Percentiles rank a stretch among this genome's conserved stretches.
Evolutionary conservation across 208 protist species (phyloP).

Genomic region (Trypanosoma brucei): DNA sequence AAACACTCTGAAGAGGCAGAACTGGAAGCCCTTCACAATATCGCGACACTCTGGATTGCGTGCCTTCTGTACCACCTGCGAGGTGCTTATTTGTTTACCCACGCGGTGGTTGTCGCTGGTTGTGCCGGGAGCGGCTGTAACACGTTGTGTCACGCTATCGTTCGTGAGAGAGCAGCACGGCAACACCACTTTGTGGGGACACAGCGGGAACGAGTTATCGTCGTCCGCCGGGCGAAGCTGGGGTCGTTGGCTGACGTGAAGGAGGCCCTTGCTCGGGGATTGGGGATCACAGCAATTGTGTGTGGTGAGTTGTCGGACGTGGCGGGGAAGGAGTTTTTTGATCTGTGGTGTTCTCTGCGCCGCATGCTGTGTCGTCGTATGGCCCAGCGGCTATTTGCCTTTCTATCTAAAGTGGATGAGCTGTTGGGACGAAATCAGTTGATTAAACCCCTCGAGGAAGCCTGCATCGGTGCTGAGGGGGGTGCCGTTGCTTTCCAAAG

Average conservation of each 20-base stretch:
- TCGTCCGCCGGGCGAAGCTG: constrained; percentile 24
- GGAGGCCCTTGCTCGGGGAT: constrained; percentile 23
- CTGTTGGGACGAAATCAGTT: constrained; percentile 9
- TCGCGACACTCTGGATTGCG: constrained; percentile 31
- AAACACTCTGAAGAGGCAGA: constrained; percentile 5
- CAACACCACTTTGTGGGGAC: constrained; percentile 12
- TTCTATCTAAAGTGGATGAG: constrained; percentile 59
- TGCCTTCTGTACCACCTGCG: constrained; percentile 51
- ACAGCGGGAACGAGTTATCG: constrained; percentile 18
- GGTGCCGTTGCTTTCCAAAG: not conserved
- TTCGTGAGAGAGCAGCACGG: constrained; percentile 2
- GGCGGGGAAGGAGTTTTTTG: constrained; percentile 23
- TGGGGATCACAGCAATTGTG: constrained; percentile 34
- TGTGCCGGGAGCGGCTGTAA: constrained; percentile 28
- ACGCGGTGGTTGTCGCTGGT: constrained; percentile 23
- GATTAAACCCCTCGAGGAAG: not conserved
- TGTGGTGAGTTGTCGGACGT: constrained; percentile 44
- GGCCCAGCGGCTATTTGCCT: constrained; percentile 27
- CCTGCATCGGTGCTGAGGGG: not conserved
- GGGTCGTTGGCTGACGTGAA: constrained; percentile 28
- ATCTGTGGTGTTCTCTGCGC: constrained; percentile 24
- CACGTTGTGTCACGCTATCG: constrained; percentile 24
- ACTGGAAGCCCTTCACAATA: constrained; percentile 20
- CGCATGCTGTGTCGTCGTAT: constrained; percentile 13
- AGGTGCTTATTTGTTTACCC: constrained; percentile 25